A percentile compares a stretch with the other conserved stretches of the same genome.
These are phyloP conservation scores for Bruguiera gymnorhiza DNA, from an alignment of 345 rosid species.

Conservation along the genomic window DNA sequence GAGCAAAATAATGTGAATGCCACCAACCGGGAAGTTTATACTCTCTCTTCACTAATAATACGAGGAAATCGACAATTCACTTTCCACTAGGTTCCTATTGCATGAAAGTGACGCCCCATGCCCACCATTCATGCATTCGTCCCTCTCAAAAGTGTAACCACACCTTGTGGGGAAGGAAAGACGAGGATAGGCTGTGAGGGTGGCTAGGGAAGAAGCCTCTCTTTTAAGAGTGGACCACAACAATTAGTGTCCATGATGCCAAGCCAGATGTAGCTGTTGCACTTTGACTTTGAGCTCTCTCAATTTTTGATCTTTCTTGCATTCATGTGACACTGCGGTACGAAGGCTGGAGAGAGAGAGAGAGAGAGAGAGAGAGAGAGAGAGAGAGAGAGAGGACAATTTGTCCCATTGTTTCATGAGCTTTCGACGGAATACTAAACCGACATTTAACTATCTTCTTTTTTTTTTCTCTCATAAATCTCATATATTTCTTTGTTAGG, in stretches of 20 bases:
- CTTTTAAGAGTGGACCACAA: too few species aligned
- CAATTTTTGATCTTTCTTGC: too few species aligned
- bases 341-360: too few species aligned
- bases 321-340: too few species aligned
- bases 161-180: background rate
- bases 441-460: background rate
- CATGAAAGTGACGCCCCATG: background rate
- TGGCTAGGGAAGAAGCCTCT: background rate
- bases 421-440: too few species aligned
- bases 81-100: background rate
- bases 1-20: background rate
- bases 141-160: constrained; percentile 1
- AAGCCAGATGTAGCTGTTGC: background rate
- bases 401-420: too few species aligned
- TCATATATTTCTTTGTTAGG: too few species aligned
- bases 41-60: background rate
- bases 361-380: too few species aligned
- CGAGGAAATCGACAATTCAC: background rate
- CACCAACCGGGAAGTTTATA: background rate
- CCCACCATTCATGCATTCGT: background rate
- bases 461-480: too few species aligned
- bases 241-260: too few species aligned
- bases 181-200: background rate
- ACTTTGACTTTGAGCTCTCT: background rate
- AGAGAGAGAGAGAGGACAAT: too few species aligned